Evolutionary conservation across 108 stramenopile genomes (phyloP).

Genomic region (Nitzschia sp.): DNA sequence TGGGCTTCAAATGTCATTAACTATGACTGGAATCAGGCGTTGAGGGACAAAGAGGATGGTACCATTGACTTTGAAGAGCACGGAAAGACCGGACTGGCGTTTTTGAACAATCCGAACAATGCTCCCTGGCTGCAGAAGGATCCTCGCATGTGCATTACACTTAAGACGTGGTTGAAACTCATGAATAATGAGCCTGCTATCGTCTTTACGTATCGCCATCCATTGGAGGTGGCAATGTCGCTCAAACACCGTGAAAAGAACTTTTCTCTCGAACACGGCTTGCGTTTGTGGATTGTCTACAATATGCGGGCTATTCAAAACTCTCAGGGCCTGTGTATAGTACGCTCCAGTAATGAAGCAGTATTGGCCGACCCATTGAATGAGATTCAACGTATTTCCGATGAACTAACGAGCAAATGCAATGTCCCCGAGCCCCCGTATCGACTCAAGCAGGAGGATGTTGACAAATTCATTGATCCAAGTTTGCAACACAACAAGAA

Average conservation of each 20-base stretch:
- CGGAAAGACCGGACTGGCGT: slow-evolving; percentile 56
- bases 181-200: slow-evolving; percentile 81
- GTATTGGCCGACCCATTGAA: slow-evolving; percentile 64
- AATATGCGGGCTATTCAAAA: slow-evolving; percentile 85
- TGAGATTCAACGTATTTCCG: slow-evolving; percentile 75
- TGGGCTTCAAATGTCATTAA: slow-evolving; percentile 70
- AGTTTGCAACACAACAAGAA: slow-evolving; percentile 79
- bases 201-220: slow-evolving; percentile 92
- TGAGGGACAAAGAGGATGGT: slow-evolving; percentile 54
- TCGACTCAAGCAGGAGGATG: slow-evolving; percentile 56
- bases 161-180: slow-evolving; percentile 81
- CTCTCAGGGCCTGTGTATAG: slow-evolving; percentile 70
- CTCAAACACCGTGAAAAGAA: slow-evolving; percentile 68
- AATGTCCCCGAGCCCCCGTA: slow-evolving; percentile 67
- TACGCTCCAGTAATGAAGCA: slow-evolving; percentile 75
- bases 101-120: slow-evolving; percentile 66
- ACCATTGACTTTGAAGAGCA: slow-evolving; percentile 54
- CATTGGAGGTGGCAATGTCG: slow-evolving; percentile 91
- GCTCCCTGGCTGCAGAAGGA: slow-evolving; percentile 91
- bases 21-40: slow-evolving; percentile 66
- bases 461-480: slow-evolving; percentile 83
- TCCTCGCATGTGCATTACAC: slow-evolving; percentile 90
- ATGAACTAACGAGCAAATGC: slow-evolving; percentile 75
- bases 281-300: slow-evolving; percentile 88
- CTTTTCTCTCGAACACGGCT: slow-evolving; percentile 64